phyloP scores from a whole-genome alignment of 768 basidiomycete species.

The Suillus subalutaceus region DNA sequence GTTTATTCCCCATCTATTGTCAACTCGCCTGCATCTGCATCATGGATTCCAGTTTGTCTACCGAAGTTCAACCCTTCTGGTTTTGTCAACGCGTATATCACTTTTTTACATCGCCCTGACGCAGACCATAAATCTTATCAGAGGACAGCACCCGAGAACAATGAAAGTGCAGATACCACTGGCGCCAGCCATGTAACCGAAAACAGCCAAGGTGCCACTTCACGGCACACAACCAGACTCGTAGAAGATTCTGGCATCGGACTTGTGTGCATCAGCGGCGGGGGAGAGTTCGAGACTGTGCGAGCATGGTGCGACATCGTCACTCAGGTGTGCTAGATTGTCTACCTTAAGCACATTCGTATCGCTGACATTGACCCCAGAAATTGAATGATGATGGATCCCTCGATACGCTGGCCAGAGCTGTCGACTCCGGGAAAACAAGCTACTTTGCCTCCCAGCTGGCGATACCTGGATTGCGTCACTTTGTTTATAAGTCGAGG shows the following conservation, averaged over 20 bases:
- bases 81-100: conserved; percentile 91
- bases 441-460: conserved; percentile 74
- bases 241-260: conserved; percentile 47
- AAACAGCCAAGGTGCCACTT: conserved; percentile 22
- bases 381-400: conserved; percentile 66
- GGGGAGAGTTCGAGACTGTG: conserved; percentile 85
- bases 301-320: conserved; percentile 74
- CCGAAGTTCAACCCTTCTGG: conserved; percentile 90
- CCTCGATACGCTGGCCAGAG: conserved; percentile 50
- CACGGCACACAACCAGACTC: conserved; percentile 6
- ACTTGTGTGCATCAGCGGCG: conserved; percentile 79
- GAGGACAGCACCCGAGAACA: conserved; percentile 11
- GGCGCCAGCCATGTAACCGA: conserved; percentile 10
- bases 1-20: conserved; percentile 79
- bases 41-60: conserved; percentile 95
- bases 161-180: conserved; percentile 7
- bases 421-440: conserved; percentile 51
- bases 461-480: conserved; percentile 87
- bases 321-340: conserved; percentile 47
- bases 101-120: conserved; percentile 57
- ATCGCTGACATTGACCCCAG: conserved; percentile 38
- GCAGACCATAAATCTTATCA: conserved; percentile 1
- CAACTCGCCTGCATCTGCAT: conserved; percentile 78
- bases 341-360: conserved; percentile 5
- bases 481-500: conserved; percentile 94